These are phyloP conservation scores for Avena sativa DNA, from an alignment of 176 grass and related monocot species.

Conservation along the genomic window DNA sequence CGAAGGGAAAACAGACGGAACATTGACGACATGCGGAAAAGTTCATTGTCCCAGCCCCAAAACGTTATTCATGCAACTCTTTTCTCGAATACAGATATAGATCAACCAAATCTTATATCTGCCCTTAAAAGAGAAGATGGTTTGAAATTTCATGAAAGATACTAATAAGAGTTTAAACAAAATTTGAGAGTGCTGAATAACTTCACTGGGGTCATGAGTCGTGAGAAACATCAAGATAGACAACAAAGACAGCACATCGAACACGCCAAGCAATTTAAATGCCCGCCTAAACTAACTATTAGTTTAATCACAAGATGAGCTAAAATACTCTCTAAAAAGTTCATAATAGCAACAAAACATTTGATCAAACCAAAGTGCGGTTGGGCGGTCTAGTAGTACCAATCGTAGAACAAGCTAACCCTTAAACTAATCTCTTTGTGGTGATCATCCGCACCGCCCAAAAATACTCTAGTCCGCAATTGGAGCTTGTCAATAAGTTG, in stretches of 20 bases:
- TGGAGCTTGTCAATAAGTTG: conserved; percentile 36
- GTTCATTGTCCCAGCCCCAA: too few relatives aligned
- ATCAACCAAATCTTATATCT: too few relatives aligned
- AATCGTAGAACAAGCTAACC: conserved; percentile 49
- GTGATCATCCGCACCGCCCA: conserved; percentile 57
- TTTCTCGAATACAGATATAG: too few relatives aligned
- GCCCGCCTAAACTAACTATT: neutral
- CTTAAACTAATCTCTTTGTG: conserved; percentile 25
- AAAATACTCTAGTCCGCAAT: conserved; percentile 57
- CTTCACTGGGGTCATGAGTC: neutral
- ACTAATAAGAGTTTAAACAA: too few relatives aligned
- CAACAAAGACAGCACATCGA: conserved; percentile 1
- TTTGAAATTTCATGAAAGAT: too few relatives aligned
- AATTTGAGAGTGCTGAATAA: neutral
- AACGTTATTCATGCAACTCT: too few relatives aligned
- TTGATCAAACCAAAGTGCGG: conserved; percentile 65
- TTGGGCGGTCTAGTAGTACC: conserved; percentile 53
- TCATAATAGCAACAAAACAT: conserved; percentile 26
- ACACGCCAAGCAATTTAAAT: neutral
- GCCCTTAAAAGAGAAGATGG: too few relatives aligned
- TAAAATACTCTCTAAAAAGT: conserved; percentile 36
- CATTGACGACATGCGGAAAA: too few relatives aligned
- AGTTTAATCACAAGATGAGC: neutral
- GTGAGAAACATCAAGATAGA: neutral
- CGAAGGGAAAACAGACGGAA: too few relatives aligned